phyloP scores from a whole-genome alignment of 1,284 basidiomycete genomes.

The Limonomyces culmigenus region DNA sequence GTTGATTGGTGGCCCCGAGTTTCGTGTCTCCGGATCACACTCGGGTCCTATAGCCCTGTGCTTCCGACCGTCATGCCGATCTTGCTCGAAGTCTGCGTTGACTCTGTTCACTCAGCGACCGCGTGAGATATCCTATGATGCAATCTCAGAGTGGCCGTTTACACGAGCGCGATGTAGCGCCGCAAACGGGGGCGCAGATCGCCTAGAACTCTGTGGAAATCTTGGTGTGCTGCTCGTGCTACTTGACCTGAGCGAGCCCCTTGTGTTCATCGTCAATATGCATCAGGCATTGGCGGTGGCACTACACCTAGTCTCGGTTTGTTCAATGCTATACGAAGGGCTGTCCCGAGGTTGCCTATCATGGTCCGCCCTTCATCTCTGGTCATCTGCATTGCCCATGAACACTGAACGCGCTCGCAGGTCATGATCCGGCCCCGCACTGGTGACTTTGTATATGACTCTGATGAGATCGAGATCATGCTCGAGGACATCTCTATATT shows the following conservation, averaged over 20 bases:
- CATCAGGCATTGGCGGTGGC: slow-evolving; percentile 41
- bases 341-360: slow-evolving; percentile 31
- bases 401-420: slow-evolving; percentile 18
- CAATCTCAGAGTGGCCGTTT: background rate
- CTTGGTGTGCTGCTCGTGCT: slow-evolving; percentile 23
- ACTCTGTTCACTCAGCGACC: slow-evolving; percentile 59
- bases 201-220: slow-evolving; percentile 66
- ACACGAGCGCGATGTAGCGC: slow-evolving; percentile 26
- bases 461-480: slow-evolving; percentile 53
- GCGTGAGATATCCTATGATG: slow-evolving; percentile 23
- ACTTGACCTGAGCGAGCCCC: background rate
- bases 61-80: slow-evolving; percentile 7
- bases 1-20: too few relatives aligned
- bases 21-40: slow-evolving; percentile 39
- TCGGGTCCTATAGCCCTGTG: background rate
- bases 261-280: background rate
- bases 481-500: slow-evolving; percentile 49
- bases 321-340: slow-evolving; percentile 33
- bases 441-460: slow-evolving; percentile 62
- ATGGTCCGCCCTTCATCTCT: slow-evolving; percentile 32
- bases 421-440: slow-evolving; percentile 63
- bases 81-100: slow-evolving; percentile 60
- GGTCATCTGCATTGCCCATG: background rate
- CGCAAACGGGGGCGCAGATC: slow-evolving; percentile 45
- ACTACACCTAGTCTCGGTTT: slow-evolving; percentile 65